A percentile compares a stretch with the other conserved stretches of the same genome.
Evolutionary conservation across 768 basidiomycete genomes (phyloP).

Genomic region (Rhizopogon roseolus): DNA sequence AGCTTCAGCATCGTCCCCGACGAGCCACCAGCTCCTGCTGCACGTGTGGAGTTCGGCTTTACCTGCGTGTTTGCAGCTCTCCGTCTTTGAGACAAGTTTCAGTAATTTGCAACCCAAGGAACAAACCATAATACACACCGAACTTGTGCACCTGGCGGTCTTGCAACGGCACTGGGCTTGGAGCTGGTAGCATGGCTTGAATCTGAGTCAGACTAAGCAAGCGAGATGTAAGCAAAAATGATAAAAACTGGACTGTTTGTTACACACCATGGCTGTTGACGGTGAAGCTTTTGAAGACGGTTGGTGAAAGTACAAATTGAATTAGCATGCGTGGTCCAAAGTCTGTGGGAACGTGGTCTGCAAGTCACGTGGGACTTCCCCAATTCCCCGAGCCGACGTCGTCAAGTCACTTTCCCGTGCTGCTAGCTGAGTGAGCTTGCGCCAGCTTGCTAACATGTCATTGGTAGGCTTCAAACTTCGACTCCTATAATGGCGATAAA

Average conservation of each 20-base stretch:
- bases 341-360: neutral
- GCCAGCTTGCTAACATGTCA: neutral
- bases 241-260: neutral
- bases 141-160: constrained; percentile 77
- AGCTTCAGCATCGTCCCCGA: constrained; percentile 98
- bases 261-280: neutral
- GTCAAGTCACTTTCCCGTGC: neutral
- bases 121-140: constrained; percentile 45
- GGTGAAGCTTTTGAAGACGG: neutral
- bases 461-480: neutral
- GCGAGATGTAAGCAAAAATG: neutral
- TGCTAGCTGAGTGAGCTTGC: neutral
- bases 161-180: constrained; percentile 49
- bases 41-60: constrained; percentile 81
- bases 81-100: constrained; percentile 44
- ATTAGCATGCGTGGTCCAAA: neutral
- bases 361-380: neutral
- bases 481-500: neutral
- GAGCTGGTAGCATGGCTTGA: constrained; percentile 38
- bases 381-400: neutral
- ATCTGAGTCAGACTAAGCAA: constrained; percentile 74
- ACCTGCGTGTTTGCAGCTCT: constrained; percentile 64
- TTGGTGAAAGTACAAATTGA: neutral
- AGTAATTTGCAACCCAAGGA: neutral
- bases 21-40: constrained; percentile 93